Base-by-base conservation (phyloP, 2,329 filamentous ascomycete genomes). In the Dryadomyces sulphureus region DNA sequence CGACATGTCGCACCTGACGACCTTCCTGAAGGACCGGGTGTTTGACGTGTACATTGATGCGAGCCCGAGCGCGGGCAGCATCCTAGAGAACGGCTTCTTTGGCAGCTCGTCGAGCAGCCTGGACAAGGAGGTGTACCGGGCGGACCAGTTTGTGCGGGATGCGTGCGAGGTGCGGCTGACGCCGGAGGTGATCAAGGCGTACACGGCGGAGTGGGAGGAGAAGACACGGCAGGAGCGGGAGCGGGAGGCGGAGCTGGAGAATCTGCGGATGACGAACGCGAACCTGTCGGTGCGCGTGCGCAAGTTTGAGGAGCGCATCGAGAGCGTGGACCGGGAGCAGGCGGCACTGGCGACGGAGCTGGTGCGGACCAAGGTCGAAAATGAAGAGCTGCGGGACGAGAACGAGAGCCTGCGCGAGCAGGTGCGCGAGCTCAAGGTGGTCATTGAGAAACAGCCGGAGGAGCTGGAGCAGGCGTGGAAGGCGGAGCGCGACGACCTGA, bases 21-120 rank as follows among this genome's bases (percentile, higher is more conserved):
- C 75, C 4, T 95, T 93, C 65, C 70, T 98, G 22, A 94, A 95
- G 60, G 92, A 98, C 62, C 84, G 84, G 54, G 59, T 98, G 0
- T 98, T 98, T 53, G 92, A 98, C 58, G 88, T 88, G 35, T 98
- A 98, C 62, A 95, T 98, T 52, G 92, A 98, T 63, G 84, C 88
- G 55, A 77, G 88, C 7, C 92, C 92, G 0, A 94, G 88, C 3
- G 81, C 88, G n/a, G 88, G 81, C 43, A 94, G 88, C 16, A 82
- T 98, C 41, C 75, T 96, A 1, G 92, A 98, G 62, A 94, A 88
- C 38, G 92, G 92, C 14, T 98, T 98, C 70, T 98, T 98, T 58
- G 92, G 92, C 49, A 90, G 83, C 60, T 90, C 87, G 21, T 88
- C 85, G 30, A 80, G 81, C n/a, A 84, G 79, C 53, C 75, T 87